phyloP scores from a whole-genome alignment of 1,284 basidiomycete genomes.

The Malassezia arunalokei region DNA sequence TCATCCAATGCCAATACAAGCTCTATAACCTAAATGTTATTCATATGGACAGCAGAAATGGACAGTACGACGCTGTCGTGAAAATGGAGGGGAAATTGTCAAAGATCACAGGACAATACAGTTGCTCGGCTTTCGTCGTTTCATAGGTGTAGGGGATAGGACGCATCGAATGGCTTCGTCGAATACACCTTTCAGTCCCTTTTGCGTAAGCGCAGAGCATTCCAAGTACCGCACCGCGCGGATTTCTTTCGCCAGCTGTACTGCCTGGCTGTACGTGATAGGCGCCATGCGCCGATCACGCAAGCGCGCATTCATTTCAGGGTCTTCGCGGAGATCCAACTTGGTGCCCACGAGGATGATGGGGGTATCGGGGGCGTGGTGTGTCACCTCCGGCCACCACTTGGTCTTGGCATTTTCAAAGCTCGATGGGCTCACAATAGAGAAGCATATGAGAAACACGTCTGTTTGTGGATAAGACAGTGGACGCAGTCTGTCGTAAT shows the following conservation, averaged over 20 bases:
- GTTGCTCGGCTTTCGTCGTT: conserved; percentile 42
- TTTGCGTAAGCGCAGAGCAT: conserved; percentile 94
- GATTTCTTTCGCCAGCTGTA: conserved; percentile 82
- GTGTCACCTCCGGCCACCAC: conserved; percentile 51
- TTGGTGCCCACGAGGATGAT: conserved; percentile 96
- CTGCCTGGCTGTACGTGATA: conserved; percentile 79
- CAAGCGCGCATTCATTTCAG: conserved; percentile 75
- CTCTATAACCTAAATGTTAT: neutral
- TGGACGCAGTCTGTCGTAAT: conserved; percentile 87
- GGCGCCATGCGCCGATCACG: conserved; percentile 88
- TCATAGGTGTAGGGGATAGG: conserved; percentile 37
- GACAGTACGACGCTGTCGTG: neutral
- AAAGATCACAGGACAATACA: conserved; percentile 32
- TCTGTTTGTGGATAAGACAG: conserved; percentile 98
- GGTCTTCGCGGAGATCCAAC: conserved; percentile 91
- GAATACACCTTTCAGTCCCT: conserved; percentile 52
- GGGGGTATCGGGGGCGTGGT: conserved; percentile 84
- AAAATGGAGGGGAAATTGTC: neutral
- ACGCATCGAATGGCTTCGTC: conserved; percentile 44
- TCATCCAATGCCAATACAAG: no score
- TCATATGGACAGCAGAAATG: neutral
- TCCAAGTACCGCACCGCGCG: conserved; percentile 82
- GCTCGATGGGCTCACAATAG: conserved; percentile 86
- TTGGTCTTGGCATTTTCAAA: conserved; percentile 98
- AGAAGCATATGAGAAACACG: conserved; percentile 98